Base-by-base conservation (phyloP, 768 basidiomycete genomes). In the Auricularia cornea region DNA sequence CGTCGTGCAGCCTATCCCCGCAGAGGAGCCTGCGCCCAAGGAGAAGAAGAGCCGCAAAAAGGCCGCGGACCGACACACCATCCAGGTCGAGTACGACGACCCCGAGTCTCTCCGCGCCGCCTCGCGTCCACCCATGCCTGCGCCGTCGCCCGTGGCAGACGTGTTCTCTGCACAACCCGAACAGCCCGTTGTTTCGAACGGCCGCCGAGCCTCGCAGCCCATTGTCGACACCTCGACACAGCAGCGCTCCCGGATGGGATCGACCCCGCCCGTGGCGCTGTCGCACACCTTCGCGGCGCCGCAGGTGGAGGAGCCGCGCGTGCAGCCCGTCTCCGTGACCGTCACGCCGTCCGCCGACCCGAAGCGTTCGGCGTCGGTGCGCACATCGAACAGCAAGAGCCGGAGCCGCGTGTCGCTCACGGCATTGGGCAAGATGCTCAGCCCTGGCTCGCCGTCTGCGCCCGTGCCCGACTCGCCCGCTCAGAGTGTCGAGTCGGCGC, bases 51-150 rank as follows among this genome's bases (percentile, higher is more conserved):
- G 78, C 64, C 76, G 75, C 28, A 16, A 28, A 28, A 57, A 57
- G 26, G 30, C 54, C 2, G 80, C 80, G 61, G 87, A 90, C 74
- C 80, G 94, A 59, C 94, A 98, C 74, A 98, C 97, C 11, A 92
- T 98, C 57, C 97, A 98, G 73, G 89, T 98, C 64, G 97, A 99
- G 75, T 98, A 98, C 69, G 90, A 89, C 63, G 87, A 87, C 62
- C 81, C 82, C 4, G 72, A 72, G n/a, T 67, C 70, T 65, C 6
- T 60, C 69, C 12, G 41, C 61, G 38, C 66, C 26, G 14, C 54
- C 5, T 56, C 38, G 48, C 30, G 20, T 10, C 31, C 40, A n/a
- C 48, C 26, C 2, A 48, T 29, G 61, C 61, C 31, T 29, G 28
- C 31, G 59, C 31, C 31, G 18, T 16, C 35, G 31, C 59, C 23